Conservation (phyloP, 257 asterid genomes). For the Prunella vulgaris region DNA sequence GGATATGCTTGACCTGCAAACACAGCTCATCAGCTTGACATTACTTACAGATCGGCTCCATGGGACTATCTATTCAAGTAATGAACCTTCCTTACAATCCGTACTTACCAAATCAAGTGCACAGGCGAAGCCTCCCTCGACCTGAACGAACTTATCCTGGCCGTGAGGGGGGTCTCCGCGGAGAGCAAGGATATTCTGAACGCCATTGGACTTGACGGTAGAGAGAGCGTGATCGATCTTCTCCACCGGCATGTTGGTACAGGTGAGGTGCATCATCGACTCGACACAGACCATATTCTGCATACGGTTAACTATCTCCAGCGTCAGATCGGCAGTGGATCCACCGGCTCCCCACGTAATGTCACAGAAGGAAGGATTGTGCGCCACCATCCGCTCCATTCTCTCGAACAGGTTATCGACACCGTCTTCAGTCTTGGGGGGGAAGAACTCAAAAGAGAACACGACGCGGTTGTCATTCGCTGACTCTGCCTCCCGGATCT, state of each 20-base stretch:
- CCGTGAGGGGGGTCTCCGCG: conserved; percentile 99
- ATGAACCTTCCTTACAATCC: not conserved
- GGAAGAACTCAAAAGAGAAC: conserved; percentile 95
- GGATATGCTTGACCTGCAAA: conserved; percentile 83
- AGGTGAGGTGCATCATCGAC: conserved; percentile 98
- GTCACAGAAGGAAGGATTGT: conserved; percentile 84
- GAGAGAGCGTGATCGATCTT: conserved; percentile 89
- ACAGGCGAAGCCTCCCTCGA: conserved; percentile 92
- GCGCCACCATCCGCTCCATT: conserved; percentile 97
- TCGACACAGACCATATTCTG: conserved; percentile 99
- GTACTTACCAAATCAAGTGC: conserved; percentile 87
- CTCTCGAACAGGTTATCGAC: conserved; percentile 91
- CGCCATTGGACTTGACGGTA: conserved; percentile 70
- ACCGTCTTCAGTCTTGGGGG: conserved; percentile 98
- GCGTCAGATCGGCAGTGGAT: conserved; percentile 95
- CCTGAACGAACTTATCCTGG: conserved; percentile 96
- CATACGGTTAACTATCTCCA: conserved; percentile 94
- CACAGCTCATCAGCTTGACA: conserved; percentile 11
- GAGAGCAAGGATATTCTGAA: conserved; percentile 92
- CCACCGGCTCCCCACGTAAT: conserved; percentile 99
- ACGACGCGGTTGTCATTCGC: conserved; percentile 52
- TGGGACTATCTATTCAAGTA: not conserved
- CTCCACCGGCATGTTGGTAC: conserved; percentile 97
- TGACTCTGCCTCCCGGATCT: conserved; percentile 61
- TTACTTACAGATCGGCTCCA: conserved; percentile 10